Evolutionary conservation across 805 yeast species (phyloP).

Genomic region (Scheffersomyces coipomensis): DNA sequence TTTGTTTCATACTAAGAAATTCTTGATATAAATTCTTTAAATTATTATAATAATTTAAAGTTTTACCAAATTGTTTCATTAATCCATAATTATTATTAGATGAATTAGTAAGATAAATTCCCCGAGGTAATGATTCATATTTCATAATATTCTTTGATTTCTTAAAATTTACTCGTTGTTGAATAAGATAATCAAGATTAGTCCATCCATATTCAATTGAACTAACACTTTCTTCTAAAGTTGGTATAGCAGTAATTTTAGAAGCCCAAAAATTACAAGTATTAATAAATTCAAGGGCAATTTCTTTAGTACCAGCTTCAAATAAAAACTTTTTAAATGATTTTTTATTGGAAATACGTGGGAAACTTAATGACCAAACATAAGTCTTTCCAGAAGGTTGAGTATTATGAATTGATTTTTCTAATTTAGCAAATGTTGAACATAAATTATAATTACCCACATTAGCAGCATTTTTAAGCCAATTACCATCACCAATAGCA

Average conservation of each 20-base stretch:
- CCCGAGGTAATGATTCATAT: constrained; percentile 44
- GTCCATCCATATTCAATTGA: constrained; percentile 87
- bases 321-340: constrained; percentile 49
- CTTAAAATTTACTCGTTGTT: constrained; percentile 26
- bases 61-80: constrained; percentile 44
- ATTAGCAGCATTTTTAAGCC: constrained; percentile 63
- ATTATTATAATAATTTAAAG: constrained; percentile 39
- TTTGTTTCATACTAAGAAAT: constrained; percentile 26
- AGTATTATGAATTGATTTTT: constrained; percentile 12
- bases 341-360: constrained; percentile 36
- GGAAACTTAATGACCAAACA: constrained; percentile 57
- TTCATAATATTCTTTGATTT: constrained; percentile 32
- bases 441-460: constrained; percentile 53
- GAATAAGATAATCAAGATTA: constrained; percentile 30
- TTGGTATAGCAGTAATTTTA: constrained; percentile 76
- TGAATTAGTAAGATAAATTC: constrained; percentile 37
- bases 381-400: constrained; percentile 12
- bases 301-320: constrained; percentile 63
- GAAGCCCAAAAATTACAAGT: constrained; percentile 92
- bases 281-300: constrained; percentile 67
- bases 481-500: constrained; percentile 60
- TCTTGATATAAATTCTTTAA: constrained; percentile 32
- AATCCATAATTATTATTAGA: constrained; percentile 33
- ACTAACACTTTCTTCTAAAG: constrained; percentile 62
- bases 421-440: constrained; percentile 48